Evolutionary conservation across 2,329 filamentous ascomycete genomes (phyloP).

Genomic region (Scedosporium apiospermum): DNA sequence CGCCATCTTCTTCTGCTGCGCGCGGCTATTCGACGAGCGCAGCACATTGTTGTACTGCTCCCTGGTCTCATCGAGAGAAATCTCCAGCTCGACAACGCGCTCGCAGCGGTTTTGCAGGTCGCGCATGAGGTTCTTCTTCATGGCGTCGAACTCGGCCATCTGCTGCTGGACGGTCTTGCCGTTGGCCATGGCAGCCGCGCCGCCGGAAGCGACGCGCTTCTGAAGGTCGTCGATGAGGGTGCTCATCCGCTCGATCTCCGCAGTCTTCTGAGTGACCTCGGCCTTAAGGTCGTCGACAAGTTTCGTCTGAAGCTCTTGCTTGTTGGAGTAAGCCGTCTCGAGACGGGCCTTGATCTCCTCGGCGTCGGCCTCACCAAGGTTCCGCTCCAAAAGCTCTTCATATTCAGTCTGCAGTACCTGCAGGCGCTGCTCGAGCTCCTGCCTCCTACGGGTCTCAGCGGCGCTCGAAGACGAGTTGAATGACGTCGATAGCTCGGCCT

Average conservation of each 20-base stretch:
- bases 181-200: constrained; percentile 49
- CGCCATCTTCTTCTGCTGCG: constrained; percentile 99
- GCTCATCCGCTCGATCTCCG: constrained; percentile 76
- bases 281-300: constrained; percentile 68
- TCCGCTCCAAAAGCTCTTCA: constrained; percentile 70
- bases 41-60: constrained; percentile 99
- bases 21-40: constrained; percentile 91
- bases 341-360: constrained; percentile 77
- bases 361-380: constrained; percentile 67
- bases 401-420: constrained; percentile 71
- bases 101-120: constrained; percentile 98
- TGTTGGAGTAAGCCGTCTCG: constrained; percentile 65
- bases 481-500: constrained; percentile 72
- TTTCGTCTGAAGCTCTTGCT: constrained; percentile 63
- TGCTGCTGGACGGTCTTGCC: constrained; percentile 95
- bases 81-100: constrained; percentile 94
- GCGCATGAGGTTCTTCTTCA: constrained; percentile 99
- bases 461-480: constrained; percentile 59
- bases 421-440: constrained; percentile 70
- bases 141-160: constrained; percentile 95
- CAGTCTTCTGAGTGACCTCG: constrained; percentile 65
- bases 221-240: constrained; percentile 73
- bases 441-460: constrained; percentile 56
- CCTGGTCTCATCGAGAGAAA: constrained; percentile 90
- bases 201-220: constrained; percentile 57